Evolutionary conservation across 345 rosid genomes (phyloP), one percentile per base, ranked within the genome.

Genomic region (Boechera divaricarpa): DNA sequence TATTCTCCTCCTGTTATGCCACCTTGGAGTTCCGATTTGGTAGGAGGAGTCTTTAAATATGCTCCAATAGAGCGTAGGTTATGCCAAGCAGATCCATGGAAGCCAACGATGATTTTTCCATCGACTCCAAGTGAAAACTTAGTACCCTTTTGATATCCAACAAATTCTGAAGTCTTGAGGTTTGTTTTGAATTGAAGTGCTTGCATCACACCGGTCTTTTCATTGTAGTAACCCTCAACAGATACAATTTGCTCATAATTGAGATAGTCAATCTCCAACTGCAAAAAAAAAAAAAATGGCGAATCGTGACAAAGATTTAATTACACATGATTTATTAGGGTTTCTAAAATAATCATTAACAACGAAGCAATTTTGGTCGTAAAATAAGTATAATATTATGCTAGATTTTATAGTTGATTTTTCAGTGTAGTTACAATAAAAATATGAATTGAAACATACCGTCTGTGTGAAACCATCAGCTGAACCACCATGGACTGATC

Each of bases 61-160:
- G 32, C 76, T 26, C 69, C 76, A 61, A 72, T 41, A 28, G 76
- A 61, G 18, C 12, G 51, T 10, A 63, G 69, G 52, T 28, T 5
- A 0, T 39, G 39, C 3, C 1, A 49, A 10, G 76, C 76, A 38
- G 32, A 49, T 51, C 76, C 76, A 51, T 72, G 69, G 62, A 72
- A 72, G 16, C 76, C 32, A 29, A 1, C 2, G 0, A 62, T 72
- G 2, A 51, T 0, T 39, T 72, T 72, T 1, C 53, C 69, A 6
- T 28, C 6, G 39, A 38, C 52, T 62, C 52, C 69, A 38, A 72
- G 76, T 36, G 76, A 49, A 28, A 63, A 61, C 32, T 72, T 62
- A 24, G 52, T 62, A 38, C 69, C 69, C 52, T 72, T 72, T 62
- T 1, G 61, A 72, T 72, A 72, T 62, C 76, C 76, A 49, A 72